phyloP scores from a whole-genome alignment of 2,329 filamentous ascomycete genomes.

The Lasiodiplodia gonubiensis region DNA sequence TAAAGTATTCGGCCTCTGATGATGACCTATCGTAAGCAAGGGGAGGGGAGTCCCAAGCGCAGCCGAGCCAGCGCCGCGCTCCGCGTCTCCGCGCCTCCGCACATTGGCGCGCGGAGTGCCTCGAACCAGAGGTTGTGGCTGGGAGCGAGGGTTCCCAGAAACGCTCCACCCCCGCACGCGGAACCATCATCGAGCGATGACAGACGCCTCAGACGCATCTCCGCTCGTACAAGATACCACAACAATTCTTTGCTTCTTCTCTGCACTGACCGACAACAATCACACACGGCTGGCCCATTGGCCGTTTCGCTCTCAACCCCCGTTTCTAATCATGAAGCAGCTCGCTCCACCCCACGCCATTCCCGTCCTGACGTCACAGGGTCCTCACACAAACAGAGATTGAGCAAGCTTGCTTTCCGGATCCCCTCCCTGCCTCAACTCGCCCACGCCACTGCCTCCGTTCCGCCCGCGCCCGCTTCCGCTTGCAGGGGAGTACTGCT shows the following conservation, averaged over 20 bases:
- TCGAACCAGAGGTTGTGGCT: background rate
- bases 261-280: background rate
- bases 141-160: background rate
- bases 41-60: background rate
- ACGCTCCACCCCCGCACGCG: background rate
- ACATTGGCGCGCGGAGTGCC: background rate
- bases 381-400: background rate
- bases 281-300: background rate
- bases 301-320: background rate
- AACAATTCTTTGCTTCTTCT: background rate
- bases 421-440: background rate
- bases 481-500: background rate
- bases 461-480: background rate
- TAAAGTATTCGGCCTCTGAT: background rate
- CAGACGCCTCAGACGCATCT: background rate
- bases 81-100: background rate
- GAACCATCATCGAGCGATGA: background rate
- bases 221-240: background rate
- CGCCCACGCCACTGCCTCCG: background rate
- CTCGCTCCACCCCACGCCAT: background rate
- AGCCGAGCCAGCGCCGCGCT: background rate
- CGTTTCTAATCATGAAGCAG: background rate
- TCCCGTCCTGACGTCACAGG: conserved; percentile 9
- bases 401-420: background rate
- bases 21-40: background rate